phyloP scores from a whole-genome alignment of 139 green algal species.

The Parachlorella kessleri region DNA sequence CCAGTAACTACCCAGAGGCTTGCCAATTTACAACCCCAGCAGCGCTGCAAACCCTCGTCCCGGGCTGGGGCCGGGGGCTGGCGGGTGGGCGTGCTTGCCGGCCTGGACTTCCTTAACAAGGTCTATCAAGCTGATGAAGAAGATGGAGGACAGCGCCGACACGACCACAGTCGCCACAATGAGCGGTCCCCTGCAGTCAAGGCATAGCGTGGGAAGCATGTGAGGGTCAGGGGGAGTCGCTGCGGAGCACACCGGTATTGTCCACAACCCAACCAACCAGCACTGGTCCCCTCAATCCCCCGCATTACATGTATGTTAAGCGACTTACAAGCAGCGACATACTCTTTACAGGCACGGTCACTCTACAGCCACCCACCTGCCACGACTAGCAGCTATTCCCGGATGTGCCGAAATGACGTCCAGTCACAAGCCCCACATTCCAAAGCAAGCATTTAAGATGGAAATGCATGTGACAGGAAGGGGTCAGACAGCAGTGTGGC shows the following conservation, averaged over 20 bases:
- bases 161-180: constrained; percentile 72
- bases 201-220: not conserved
- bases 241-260: not conserved
- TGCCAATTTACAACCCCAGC: not conserved
- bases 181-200: constrained; percentile 56
- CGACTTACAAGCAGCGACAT: too few relatives aligned
- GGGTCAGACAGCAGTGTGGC: not conserved
- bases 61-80: too few relatives aligned
- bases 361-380: not conserved
- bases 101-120: constrained; percentile 39
- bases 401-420: not conserved
- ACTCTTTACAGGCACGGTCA: too few relatives aligned
- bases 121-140: constrained; percentile 72
- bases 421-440: not conserved
- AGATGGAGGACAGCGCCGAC: constrained; percentile 69
- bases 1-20: too few relatives aligned
- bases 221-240: not conserved
- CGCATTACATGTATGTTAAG: too few relatives aligned
- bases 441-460: not conserved
- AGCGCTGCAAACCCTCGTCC: not conserved
- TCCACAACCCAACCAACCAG: not conserved
- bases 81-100: not conserved
- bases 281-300: not conserved
- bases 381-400: not conserved
- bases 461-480: not conserved